Percentiles rank a stretch among this genome's conserved stretches.
These are phyloP conservation scores for Punica granatum DNA, from an alignment of 345 rosid genomes.

Conservation along the genomic window DNA sequence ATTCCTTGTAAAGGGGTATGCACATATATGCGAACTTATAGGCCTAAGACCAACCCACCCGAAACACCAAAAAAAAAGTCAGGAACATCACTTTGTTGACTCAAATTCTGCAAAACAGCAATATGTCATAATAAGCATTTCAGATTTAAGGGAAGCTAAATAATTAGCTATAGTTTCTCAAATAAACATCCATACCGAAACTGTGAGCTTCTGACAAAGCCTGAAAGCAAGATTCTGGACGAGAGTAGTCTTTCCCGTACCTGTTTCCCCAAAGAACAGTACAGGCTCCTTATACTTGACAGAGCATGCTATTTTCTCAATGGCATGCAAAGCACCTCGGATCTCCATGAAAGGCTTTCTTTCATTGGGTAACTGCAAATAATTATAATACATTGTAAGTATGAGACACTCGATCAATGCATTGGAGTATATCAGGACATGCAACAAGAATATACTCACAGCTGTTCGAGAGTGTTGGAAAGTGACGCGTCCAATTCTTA, in stretches of 20 bases:
- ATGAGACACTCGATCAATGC: too few relatives aligned
- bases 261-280: slow-evolving; percentile 98
- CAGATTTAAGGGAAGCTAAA: not conserved
- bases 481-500: slow-evolving; percentile 70
- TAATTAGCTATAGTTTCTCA: not conserved
- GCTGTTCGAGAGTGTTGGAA: slow-evolving; percentile 40
- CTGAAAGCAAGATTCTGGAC: slow-evolving; percentile 77
- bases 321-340: too few relatives aligned
- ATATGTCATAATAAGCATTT: not conserved
- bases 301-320: too few relatives aligned
- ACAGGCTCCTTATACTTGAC: slow-evolving; percentile 69
- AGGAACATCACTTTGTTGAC: slow-evolving; percentile 95
- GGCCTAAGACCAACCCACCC: slow-evolving; percentile 99
- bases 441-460: slow-evolving; percentile 27
- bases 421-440: too few relatives aligned
- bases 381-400: slow-evolving; percentile 6
- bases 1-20: slow-evolving; percentile 63
- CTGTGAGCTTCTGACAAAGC: slow-evolving; percentile 82
- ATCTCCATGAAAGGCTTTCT: too few relatives aligned
- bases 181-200: slow-evolving; percentile 46
- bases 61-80: too few relatives aligned
- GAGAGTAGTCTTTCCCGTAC: slow-evolving; percentile 96
- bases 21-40: slow-evolving; percentile 61
- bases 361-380: too few relatives aligned
- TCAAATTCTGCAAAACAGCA: slow-evolving; percentile 60